phyloP scores from a whole-genome alignment of 2,329 filamentous ascomycete species.

The Coniochaeta sp. region DNA sequence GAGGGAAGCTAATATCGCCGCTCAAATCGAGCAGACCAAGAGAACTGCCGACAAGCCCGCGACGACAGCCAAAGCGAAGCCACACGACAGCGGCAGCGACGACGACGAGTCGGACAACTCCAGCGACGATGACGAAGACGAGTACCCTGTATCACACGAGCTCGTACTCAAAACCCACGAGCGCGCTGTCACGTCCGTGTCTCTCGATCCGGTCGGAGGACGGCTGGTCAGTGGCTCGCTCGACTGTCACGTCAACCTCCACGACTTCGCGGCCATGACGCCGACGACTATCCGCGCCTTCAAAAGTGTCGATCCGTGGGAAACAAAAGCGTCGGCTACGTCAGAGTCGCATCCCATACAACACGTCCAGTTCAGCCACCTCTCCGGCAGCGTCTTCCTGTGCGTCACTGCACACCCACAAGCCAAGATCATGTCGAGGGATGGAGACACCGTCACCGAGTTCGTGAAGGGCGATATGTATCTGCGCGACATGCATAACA shows the following conservation, averaged over 20 bases:
- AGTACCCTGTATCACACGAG: constrained; percentile 89
- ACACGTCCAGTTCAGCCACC: constrained; percentile 77
- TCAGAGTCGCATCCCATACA: constrained; percentile 85
- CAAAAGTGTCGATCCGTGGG: constrained; percentile 81
- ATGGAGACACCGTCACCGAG: constrained; percentile 78
- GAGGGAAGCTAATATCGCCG: constrained; percentile 64
- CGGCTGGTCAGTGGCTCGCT: constrained; percentile 84
- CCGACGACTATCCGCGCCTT: constrained; percentile 91
- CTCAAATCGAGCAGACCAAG: constrained; percentile 75
- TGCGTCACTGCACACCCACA: constrained; percentile 86
- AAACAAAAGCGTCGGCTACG: constrained; percentile 59
- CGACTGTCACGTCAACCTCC: constrained; percentile 85
- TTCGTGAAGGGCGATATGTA: constrained; percentile 99
- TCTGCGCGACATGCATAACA: constrained; percentile 92
- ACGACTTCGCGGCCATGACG: constrained; percentile 94
- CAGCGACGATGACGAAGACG: constrained; percentile 68
- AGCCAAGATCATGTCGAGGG: constrained; percentile 80
- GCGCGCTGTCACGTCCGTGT: constrained; percentile 73
- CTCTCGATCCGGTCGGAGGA: constrained; percentile 77
- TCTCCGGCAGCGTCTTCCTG: constrained; percentile 72
- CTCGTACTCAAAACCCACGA: constrained; percentile 89
- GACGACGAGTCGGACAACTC: constrained; percentile 44
- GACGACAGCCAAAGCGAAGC: constrained; percentile 17
- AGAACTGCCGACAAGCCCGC: constrained; percentile 40
- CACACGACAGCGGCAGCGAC: constrained; percentile 35